Evolutionary conservation across 371 early-diverging fungal species (phyloP), one percentile per base, ranked within the genome.

Genomic region (Thermomucor indicae-seudaticae): DNA sequence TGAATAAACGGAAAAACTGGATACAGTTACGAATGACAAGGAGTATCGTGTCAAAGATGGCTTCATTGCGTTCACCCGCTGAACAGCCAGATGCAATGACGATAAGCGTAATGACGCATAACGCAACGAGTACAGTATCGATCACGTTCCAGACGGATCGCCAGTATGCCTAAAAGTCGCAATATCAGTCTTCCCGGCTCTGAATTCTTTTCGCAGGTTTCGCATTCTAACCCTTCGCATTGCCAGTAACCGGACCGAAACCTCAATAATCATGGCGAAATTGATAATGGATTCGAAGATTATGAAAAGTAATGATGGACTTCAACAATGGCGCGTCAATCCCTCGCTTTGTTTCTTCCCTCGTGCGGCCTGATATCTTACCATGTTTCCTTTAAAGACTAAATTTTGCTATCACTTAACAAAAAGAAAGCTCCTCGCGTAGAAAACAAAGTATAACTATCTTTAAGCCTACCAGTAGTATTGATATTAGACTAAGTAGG

Each of bases 231-330:
- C 89, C 73, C 79, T 73, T 43, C 86, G 79, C 17, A 89, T 64
- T 2, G 91, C 91, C 5, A 86, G 48, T 30, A 86, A 55, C 27
- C 91, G 73, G 11, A 87, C 65, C 6, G 67, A 67, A 6, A 88
- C 88, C 59, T 90, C 91, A 19, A 79, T 62, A 46, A 87, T 83
- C 89, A 90, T 89, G 31, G 83, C 78, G 2, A 79, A 55, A 49
- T 88, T 89, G 49, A 90, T 80, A n/a, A 85, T 68, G 19, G 75
- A 70, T 49, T 90, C 91, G 24, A 88, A 74, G 16, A 84, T 56
- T 43, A 78, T 70, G 52, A 79, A 81, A 16, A 78, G 38, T 10
- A 58, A 49, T 3, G 78, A 61, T 12, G 79, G 81, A 35, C 76
- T 77, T 51, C 19, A 12, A 31, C 24, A 49, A 1, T 34, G 45